Evolutionary conservation across 768 basidiomycete genomes (phyloP), one percentile per base, ranked within the genome.

Genomic region (Suillus luteus): DNA sequence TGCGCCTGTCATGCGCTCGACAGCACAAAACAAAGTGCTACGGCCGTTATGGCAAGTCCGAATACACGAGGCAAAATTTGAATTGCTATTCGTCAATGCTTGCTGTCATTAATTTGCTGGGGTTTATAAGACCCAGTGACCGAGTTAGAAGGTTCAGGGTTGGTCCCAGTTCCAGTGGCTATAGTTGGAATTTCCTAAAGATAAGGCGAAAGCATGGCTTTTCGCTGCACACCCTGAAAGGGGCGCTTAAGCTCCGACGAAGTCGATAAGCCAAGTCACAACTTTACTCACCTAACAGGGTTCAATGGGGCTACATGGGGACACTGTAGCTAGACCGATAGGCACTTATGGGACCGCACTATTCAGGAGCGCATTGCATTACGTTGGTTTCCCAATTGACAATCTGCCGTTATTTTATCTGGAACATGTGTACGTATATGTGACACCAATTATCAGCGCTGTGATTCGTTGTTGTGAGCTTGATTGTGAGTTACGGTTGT

Each of bases 221-320:
- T 52, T 57, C 10, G 10, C 55, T 58, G 55, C 38, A 15, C 35
- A 59, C 57, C 54, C 57, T 52, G 59, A 73, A 75, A 68, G 68
- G 74, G 75, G 74, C 75, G 74, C 70, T 59, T 68, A 76, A 75
- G 74, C 48, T 75, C 74, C 74, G 74, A 66, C 41, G 63, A 52
- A 58, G 64, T 61, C 49, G 67, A 67, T 65, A 65, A 69, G 65
- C 60, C 55, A 60, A 48, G 62, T 51, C 59, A 40, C 51, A 60
- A 44, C 41, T n/a, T 64, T 55, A 64, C 60, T 60, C 44, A 9
- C 40, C 17, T 41, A 17, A 51, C 33, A 55, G 61, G 24, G 62
- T 63, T 37, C 46, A n/a, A 52, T 55, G 43, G 52, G 48, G 48
- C 62, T 49, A 10, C 11, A 61, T 54, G 49, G 35, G 40, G 48